Evolutionary conservation across 495 filamentous ascomycete genomes (phyloP).

Genomic region (Aspergillus leporis): DNA sequence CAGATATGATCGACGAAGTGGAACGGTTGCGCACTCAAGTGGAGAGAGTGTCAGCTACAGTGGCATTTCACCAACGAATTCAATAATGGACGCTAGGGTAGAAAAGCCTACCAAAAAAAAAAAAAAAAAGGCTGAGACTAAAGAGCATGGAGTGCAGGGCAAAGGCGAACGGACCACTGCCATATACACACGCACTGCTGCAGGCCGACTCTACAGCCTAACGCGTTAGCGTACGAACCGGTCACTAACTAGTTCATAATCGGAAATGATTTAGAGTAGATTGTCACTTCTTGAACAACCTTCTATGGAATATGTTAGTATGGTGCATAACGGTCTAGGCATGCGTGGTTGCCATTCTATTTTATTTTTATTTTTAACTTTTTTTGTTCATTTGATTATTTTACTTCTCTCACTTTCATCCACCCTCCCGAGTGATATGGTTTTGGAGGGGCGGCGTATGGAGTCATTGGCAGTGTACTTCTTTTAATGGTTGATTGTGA

Average conservation of each 20-base stretch:
- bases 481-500: background rate
- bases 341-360: background rate
- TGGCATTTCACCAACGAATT: constrained; percentile 25
- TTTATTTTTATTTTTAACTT: background rate
- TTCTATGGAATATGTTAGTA: background rate
- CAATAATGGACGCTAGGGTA: constrained; percentile 10
- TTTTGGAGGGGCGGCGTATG: background rate
- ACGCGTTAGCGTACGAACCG: constrained; percentile 17
- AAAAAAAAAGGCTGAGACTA: background rate
- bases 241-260: constrained; percentile 13
- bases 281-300: background rate
- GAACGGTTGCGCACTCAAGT: constrained; percentile 43
- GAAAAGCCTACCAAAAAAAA: background rate
- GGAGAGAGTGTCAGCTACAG: constrained; percentile 33
- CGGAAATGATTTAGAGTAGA: constrained; percentile 7
- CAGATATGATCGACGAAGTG: constrained; percentile 40
- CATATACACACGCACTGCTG: constrained; percentile 23
- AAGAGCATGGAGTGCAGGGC: background rate
- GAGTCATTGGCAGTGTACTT: background rate
- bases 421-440: too few species aligned
- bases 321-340: background rate
- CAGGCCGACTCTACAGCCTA: constrained; percentile 16
- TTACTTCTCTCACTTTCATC: background rate
- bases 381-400: background rate
- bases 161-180: constrained; percentile 9